Percentiles rank a stretch among this genome's conserved stretches.
phyloP scores from a whole-genome alignment of 345 rosid genomes.

The Triadica sebifera region DNA sequence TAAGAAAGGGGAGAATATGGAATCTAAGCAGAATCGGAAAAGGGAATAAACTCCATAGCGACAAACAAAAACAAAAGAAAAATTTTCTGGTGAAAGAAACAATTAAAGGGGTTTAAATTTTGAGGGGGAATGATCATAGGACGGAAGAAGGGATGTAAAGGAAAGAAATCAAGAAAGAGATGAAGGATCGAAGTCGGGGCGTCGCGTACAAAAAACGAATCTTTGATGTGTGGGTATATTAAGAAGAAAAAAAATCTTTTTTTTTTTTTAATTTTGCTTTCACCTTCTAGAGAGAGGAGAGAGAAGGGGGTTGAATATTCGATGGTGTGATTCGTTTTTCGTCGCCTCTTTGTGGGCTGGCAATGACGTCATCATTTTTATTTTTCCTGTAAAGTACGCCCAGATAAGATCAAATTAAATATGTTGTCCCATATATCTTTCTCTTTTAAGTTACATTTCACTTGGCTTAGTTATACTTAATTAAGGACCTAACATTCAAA shows the following conservation, averaged over 20 bases:
- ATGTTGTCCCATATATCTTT: no score
- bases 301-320: slow-evolving; percentile 47
- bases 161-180: not conserved
- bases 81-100: no score
- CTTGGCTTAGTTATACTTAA: no score
- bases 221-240: slow-evolving; percentile 28
- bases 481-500: no score
- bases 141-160: not conserved
- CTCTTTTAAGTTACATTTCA: no score
- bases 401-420: slow-evolving; percentile 37
- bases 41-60: slow-evolving; percentile 45
- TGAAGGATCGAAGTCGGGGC: slow-evolving; percentile 53
- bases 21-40: slow-evolving; percentile 68
- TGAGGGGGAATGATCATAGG: no score
- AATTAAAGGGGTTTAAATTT: no score
- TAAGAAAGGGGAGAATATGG: slow-evolving; percentile 40
- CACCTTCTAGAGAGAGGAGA: slow-evolving; percentile 1
- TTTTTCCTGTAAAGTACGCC: not conserved
- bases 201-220: slow-evolving; percentile 78
- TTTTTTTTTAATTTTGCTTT: no score
- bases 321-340: slow-evolving; percentile 38
- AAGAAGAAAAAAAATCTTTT: no score
- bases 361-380: slow-evolving; percentile 28
- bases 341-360: slow-evolving; percentile 40
- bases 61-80: not conserved